Conservation (phyloP, 768 basidiomycete species). For the Lactifluus piperatus region DNA sequence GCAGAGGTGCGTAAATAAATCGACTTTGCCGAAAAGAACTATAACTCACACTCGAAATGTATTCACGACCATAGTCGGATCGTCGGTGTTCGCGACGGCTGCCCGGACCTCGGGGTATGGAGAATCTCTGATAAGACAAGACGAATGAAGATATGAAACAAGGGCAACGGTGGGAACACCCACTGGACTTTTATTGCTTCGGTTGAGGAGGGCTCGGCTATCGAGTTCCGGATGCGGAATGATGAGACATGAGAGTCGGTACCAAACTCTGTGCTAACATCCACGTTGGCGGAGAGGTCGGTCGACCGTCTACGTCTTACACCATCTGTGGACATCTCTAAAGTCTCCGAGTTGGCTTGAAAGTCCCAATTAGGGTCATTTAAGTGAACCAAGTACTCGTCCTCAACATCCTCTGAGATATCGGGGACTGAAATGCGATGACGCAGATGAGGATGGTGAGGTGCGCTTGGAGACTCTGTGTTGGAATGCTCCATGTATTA, state of each 20-base stretch:
- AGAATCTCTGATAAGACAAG: constrained; percentile 51
- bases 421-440: constrained; percentile 55
- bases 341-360: constrained; percentile 28
- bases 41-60: constrained; percentile 63
- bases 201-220: constrained; percentile 24
- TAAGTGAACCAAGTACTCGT: constrained; percentile 61
- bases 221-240: constrained; percentile 27
- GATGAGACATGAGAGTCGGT: constrained; percentile 32
- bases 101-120: constrained; percentile 87
- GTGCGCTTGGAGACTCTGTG: neutral
- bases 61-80: constrained; percentile 68
- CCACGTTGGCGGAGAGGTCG: constrained; percentile 35
- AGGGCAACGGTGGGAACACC: constrained; percentile 24
- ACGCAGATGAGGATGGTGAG: constrained; percentile 18
- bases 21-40: neutral
- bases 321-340: constrained; percentile 30
- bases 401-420: constrained; percentile 62
- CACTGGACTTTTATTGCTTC: constrained; percentile 61
- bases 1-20: neutral
- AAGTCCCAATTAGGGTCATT: constrained; percentile 79
- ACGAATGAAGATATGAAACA: neutral
- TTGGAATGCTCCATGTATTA: constrained; percentile 11
- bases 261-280: constrained; percentile 47
- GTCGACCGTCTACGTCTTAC: constrained; percentile 36
- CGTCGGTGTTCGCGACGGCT: constrained; percentile 73